These are phyloP conservation scores for Mariannaea sp. DNA, from an alignment of 2,329 filamentous ascomycete genomes.

Conservation along the genomic window DNA sequence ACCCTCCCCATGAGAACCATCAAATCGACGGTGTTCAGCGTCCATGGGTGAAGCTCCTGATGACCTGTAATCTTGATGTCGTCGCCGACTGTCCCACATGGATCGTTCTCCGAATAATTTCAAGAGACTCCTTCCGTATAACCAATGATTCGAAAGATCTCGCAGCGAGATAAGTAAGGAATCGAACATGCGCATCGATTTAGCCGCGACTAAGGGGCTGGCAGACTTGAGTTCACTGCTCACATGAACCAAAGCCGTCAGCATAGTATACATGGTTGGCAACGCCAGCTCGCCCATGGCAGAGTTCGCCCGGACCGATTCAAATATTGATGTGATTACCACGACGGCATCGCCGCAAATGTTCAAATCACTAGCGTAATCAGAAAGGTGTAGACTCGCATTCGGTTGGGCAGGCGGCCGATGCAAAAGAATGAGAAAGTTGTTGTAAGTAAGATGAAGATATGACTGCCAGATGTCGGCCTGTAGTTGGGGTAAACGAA, in stretches of 20 bases:
- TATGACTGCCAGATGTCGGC: conserved; percentile 39
- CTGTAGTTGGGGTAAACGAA: conserved; percentile 31
- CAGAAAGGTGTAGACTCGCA: conserved; percentile 12
- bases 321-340: conserved; percentile 39
- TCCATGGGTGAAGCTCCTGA: conserved; percentile 10
- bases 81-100: conserved; percentile 24
- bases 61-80: background rate
- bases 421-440: conserved; percentile 43
- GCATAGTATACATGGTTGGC: conserved; percentile 37
- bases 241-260: conserved; percentile 41
- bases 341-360: conserved; percentile 40
- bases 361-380: conserved; percentile 33
- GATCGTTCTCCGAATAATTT: conserved; percentile 37
- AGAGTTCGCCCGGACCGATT: conserved; percentile 34
- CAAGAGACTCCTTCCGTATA: conserved; percentile 40
- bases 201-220: conserved; percentile 41
- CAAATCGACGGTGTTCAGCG: conserved; percentile 3
- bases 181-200: conserved; percentile 38
- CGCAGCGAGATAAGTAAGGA: conserved; percentile 38
- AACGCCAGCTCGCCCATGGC: conserved; percentile 38
- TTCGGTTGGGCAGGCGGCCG: conserved; percentile 34
- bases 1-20: background rate
- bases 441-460: conserved; percentile 44
- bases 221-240: conserved; percentile 35
- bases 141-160: conserved; percentile 39